These are phyloP conservation scores for Gillenia trifoliata DNA, from an alignment of 306 rosid species.

Conservation along the genomic window DNA sequence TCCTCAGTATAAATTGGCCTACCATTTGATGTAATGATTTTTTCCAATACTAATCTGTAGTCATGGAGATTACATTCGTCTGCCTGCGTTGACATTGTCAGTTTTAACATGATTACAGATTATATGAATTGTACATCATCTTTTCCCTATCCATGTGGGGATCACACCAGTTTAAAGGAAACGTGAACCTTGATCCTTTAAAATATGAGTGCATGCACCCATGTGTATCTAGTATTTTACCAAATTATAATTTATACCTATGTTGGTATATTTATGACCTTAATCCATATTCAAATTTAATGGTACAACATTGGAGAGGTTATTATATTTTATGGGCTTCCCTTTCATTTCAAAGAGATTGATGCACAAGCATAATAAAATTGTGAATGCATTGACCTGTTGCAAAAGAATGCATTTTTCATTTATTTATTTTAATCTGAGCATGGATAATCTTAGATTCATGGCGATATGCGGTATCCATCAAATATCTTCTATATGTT, in stretches of 20 bases:
- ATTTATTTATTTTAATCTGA: neutral
- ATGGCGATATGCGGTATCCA: neutral
- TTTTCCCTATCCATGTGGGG: neutral
- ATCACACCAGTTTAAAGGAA: neutral
- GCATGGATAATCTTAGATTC: neutral
- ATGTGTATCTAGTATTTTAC: neutral
- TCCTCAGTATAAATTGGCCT: neutral
- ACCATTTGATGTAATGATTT: constrained; percentile 11
- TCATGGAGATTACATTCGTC: neutral
- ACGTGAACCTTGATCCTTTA: neutral
- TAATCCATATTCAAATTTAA: neutral
- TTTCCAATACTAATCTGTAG: neutral
- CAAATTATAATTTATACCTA: neutral
- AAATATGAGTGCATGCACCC: neutral
- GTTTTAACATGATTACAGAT: neutral
- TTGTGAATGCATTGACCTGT: neutral
- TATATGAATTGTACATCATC: neutral
- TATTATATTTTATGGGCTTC: neutral
- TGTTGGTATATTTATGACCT: neutral
- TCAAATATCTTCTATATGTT: neutral
- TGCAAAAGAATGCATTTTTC: neutral
- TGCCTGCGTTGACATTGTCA: neutral
- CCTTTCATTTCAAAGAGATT: neutral
- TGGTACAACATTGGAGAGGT: neutral
- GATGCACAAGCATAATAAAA: neutral